A percentile compares a stretch with the other conserved stretches of the same genome.
These are phyloP conservation scores for Mariannaea sp. DNA, from an alignment of 2,329 filamentous ascomycete genomes.

Conservation along the genomic window DNA sequence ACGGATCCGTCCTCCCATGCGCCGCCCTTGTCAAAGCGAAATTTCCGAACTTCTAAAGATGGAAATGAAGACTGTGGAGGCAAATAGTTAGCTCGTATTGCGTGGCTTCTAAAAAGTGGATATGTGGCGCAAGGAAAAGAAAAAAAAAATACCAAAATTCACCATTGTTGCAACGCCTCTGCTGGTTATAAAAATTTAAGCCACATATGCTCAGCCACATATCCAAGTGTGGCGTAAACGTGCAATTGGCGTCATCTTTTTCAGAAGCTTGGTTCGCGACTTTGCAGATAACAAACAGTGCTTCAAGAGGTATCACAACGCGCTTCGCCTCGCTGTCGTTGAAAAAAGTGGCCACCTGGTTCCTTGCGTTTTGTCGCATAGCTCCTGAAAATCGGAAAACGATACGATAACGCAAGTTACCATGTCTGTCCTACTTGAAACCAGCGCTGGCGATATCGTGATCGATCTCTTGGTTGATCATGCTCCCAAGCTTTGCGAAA, in stretches of 20 bases:
- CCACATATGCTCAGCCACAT: conserved; percentile 7
- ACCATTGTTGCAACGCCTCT: too few species aligned
- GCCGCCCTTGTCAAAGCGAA: too few species aligned
- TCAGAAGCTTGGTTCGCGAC: neutral
- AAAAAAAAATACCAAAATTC: too few species aligned
- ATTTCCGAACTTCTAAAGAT: too few species aligned
- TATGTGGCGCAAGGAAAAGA: too few species aligned
- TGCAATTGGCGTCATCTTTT: conserved; percentile 9
- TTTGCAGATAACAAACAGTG: conserved; percentile 3
- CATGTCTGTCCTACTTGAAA: conserved; percentile 96
- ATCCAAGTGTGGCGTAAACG: conserved; percentile 4
- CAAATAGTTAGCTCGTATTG: too few species aligned
- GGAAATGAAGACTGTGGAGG: too few species aligned
- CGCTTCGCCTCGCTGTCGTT: neutral
- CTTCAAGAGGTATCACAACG: conserved; percentile 2
- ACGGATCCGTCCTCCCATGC: too few species aligned
- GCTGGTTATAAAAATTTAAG: too few species aligned
- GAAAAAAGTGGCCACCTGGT: neutral
- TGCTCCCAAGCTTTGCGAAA: conserved; percentile 90
- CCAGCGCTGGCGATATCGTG: conserved; percentile 89
- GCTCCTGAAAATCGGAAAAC: too few species aligned
- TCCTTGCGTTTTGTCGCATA: neutral
- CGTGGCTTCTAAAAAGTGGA: too few species aligned
- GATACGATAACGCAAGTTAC: neutral
- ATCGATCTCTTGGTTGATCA: conserved; percentile 90